phyloP scores from a whole-genome alignment of 1,284 basidiomycete genomes.

The Moesziomyces antarcticus region DNA sequence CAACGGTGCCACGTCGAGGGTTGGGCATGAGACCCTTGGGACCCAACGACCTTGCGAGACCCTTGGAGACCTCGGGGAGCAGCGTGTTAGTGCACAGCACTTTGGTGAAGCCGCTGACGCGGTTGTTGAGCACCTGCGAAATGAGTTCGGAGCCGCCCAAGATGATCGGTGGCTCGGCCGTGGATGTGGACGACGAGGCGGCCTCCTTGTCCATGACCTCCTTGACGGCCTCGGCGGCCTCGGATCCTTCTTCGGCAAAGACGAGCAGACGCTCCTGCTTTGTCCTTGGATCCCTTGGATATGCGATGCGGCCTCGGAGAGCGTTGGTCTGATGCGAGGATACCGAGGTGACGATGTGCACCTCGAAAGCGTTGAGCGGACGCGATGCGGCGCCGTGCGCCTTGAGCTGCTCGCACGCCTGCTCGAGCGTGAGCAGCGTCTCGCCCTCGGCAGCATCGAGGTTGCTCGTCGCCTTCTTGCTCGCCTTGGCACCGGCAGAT shows the following conservation, averaged over 20 bases:
- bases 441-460: slow-evolving; percentile 42
- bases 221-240: slow-evolving; percentile 53
- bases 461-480: slow-evolving; percentile 31
- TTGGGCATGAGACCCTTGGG: slow-evolving; percentile 96
- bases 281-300: slow-evolving; percentile 58
- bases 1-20: slow-evolving; percentile 89
- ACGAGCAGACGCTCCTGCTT: slow-evolving; percentile 63
- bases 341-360: slow-evolving; percentile 64
- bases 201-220: slow-evolving; percentile 35
- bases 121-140: slow-evolving; percentile 56
- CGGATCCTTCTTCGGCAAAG: slow-evolving; percentile 64
- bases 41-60: slow-evolving; percentile 87
- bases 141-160: slow-evolving; percentile 64
- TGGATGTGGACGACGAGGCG: slow-evolving; percentile 19
- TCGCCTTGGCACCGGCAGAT: slow-evolving; percentile 9
- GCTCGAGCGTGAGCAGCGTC: slow-evolving; percentile 42
- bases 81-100: slow-evolving; percentile 85
- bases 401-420: slow-evolving; percentile 43
- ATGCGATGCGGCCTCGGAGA: slow-evolving; percentile 61
- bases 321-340: slow-evolving; percentile 65
- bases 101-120: slow-evolving; percentile 72
- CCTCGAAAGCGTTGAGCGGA: slow-evolving; percentile 61
- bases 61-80: slow-evolving; percentile 76
- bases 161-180: slow-evolving; percentile 41
- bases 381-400: slow-evolving; percentile 31